Conservation (phyloP, 1,284 basidiomycete genomes). For the Ceratobasidium sp. region DNA sequence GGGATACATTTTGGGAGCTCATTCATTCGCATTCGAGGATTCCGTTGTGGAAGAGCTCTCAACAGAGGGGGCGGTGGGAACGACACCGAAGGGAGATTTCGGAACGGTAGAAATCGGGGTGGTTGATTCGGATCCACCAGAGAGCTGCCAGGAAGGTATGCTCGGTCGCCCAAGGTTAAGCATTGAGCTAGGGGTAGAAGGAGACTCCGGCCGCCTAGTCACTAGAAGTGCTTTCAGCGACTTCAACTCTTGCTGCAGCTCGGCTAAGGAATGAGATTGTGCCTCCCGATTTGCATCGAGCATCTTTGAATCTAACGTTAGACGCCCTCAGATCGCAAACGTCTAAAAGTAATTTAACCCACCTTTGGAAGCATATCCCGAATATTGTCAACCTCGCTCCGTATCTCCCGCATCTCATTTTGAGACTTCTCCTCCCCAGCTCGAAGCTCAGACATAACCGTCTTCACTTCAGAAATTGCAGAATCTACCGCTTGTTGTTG, state of each 20-base stretch:
- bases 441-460: constrained; percentile 80
- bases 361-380: constrained; percentile 94
- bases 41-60: constrained; percentile 6
- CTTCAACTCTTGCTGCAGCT: constrained; percentile 94
- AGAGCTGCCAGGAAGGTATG: constrained; percentile 91
- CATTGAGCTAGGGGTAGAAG: constrained; percentile 63
- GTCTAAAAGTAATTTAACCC: constrained; percentile 46
- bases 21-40: background rate
- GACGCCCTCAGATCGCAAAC: background rate
- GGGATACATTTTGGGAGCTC: background rate
- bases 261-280: constrained; percentile 77
- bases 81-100: background rate
- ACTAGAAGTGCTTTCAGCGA: constrained; percentile 93
- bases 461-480: constrained; percentile 85
- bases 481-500: constrained; percentile 84
- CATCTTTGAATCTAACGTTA: constrained; percentile 71
- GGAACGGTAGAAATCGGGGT: constrained; percentile 2
- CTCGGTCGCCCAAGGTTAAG: constrained; percentile 70
- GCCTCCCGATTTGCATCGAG: constrained; percentile 92
- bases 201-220: constrained; percentile 75
- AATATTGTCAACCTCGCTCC: constrained; percentile 91
- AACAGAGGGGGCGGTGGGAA: background rate
- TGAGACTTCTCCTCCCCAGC: constrained; percentile 84
- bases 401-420: constrained; percentile 92
- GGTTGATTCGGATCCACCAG: constrained; percentile 52